Base-by-base conservation (phyloP, 805 yeast species). In the Candida ulmi region DNA sequence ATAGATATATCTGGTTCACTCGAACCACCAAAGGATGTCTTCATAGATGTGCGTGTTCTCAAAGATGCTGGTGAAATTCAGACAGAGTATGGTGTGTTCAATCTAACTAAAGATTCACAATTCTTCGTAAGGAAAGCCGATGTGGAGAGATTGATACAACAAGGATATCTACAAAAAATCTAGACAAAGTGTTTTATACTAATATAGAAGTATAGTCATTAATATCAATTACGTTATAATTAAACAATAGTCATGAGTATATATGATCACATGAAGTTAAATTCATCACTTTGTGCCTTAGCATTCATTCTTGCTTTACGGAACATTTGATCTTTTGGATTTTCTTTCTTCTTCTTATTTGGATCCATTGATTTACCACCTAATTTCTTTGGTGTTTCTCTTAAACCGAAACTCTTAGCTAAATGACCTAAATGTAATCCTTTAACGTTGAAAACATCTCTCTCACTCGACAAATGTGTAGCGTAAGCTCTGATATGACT, bases 51-150 rank as follows among this genome's bases (percentile, higher is more conserved):
- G 5, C 68, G 99, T 42, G 98, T 91, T 8, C 62, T 91, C 37
- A 84, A 84, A 57, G 95, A 91, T 53, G 97, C 95, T 0, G 99
- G 99, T 2, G 98, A 93, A 57, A 88, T 91, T 27, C 96, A 90
- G 56, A 93, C 99, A 0, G 99, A 91, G 58, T 91, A 91, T 52
- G 99, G 97, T 17, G 96, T 88, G 4, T 88, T 93, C 65, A 90
- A 90, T 52, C 65, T 93, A 47, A 86, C 95, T 3, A 91, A 90
- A 54, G 91, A 91, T 58, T 85, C 96, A 3, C 98, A 93, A 56
- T 90, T 91, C 56, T 91, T 85, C 56, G 97, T 91, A 16, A 71
- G 99, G 42, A 91, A 87, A 50, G 82, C 93, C 0, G 99, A 93
- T 55, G 99, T 93, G 7, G 97, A 91, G 55, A 67, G 97, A 37